Evolutionary conservation across 805 yeast species (phyloP).

Genomic region (Hermanozyma aechmeae): DNA sequence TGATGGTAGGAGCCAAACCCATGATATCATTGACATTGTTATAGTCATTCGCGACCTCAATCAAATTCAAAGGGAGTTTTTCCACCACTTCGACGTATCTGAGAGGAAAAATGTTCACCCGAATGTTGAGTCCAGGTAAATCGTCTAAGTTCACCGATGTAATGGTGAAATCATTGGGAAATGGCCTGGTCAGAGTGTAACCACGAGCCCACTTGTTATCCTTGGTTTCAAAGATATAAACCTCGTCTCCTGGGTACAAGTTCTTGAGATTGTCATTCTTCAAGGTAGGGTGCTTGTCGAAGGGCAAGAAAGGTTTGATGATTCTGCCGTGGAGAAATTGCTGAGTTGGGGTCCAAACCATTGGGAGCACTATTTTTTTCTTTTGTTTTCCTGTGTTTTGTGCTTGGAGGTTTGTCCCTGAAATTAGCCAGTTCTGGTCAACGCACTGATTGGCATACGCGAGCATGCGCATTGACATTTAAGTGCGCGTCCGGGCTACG

Average conservation of each 20-base stretch:
- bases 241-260: slow-evolving; percentile 69
- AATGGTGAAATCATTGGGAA: slow-evolving; percentile 59
- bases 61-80: slow-evolving; percentile 27
- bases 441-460: too few species aligned
- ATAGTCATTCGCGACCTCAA: slow-evolving; percentile 18
- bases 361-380: too few species aligned
- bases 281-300: slow-evolving; percentile 30
- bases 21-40: slow-evolving; percentile 18
- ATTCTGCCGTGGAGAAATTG: slow-evolving; percentile 27
- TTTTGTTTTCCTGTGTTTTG: too few species aligned
- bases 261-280: slow-evolving; percentile 35
- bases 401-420: too few species aligned
- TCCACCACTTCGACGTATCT: slow-evolving; percentile 40
- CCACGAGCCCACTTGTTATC: slow-evolving; percentile 71
- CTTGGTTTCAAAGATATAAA: slow-evolving; percentile 60
- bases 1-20: slow-evolving; percentile 24
- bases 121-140: slow-evolving; percentile 46
- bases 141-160: slow-evolving; percentile 54
- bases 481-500: too few species aligned
- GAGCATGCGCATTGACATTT: too few species aligned
- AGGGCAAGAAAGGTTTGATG: slow-evolving; percentile 31
- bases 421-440: too few species aligned
- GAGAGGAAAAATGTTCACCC: slow-evolving; percentile 54
- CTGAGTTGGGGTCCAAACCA: slow-evolving; percentile 29
- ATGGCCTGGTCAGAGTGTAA: slow-evolving; percentile 57